Evolutionary conservation across 192 early-diverging fungal species (phyloP).

Genomic region (Geranomyces michiganensis): DNA sequence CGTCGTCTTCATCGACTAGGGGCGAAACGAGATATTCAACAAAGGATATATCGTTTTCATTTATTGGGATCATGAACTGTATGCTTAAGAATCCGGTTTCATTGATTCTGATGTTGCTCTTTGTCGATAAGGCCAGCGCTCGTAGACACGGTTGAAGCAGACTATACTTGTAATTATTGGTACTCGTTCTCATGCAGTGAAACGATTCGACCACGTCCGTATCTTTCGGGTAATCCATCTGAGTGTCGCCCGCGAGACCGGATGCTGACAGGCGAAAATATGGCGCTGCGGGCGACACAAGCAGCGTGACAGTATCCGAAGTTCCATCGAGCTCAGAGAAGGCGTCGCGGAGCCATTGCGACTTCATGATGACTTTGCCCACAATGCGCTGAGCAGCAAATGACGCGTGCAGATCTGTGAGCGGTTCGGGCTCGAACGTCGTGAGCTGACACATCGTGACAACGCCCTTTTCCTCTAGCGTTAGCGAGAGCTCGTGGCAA

Average conservation of each 20-base stretch:
- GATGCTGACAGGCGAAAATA: conserved; percentile 55
- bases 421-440: conserved; percentile 50
- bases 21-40: conserved; percentile 31
- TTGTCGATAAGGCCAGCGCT: conserved; percentile 55
- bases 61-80: conserved; percentile 36
- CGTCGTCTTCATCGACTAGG: not conserved
- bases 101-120: conserved; percentile 56
- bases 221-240: conserved; percentile 61
- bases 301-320: conserved; percentile 49
- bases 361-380: conserved; percentile 59
- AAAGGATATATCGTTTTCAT: conserved; percentile 25
- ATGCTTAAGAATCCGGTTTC: conserved; percentile 56
- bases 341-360: conserved; percentile 58
- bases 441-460: conserved; percentile 56
- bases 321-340: conserved; percentile 62
- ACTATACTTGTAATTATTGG: conserved; percentile 47
- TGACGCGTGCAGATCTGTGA: conserved; percentile 38
- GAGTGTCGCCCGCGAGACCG: conserved; percentile 45
- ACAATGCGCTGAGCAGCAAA: conserved; percentile 41
- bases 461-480: conserved; percentile 56
- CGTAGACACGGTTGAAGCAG: conserved; percentile 49
- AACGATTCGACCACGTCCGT: conserved; percentile 58
- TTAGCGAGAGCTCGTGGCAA: conserved; percentile 18
- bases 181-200: conserved; percentile 35
- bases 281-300: conserved; percentile 46